These are phyloP conservation scores for Penicillium argentinense DNA, from an alignment of 495 filamentous ascomycete genomes.

Conservation along the genomic window DNA sequence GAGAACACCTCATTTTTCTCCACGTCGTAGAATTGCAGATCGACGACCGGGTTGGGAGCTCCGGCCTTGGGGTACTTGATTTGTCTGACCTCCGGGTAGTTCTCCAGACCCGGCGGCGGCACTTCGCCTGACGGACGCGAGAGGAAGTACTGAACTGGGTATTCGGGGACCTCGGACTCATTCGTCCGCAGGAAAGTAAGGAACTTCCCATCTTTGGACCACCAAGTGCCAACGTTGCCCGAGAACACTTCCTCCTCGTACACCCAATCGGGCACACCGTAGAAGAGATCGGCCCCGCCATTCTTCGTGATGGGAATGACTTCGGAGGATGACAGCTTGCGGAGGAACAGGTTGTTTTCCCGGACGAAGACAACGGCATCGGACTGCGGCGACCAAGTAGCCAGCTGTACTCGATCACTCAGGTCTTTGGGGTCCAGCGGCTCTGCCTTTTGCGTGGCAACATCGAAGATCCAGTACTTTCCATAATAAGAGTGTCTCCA, in stretches of 20 bases:
- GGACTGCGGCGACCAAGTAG: slow-evolving; percentile 84
- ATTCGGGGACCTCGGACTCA: slow-evolving; percentile 88
- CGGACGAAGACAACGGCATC: slow-evolving; percentile 82
- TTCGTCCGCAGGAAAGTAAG: slow-evolving; percentile 91
- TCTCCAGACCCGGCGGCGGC: slow-evolving; percentile 73
- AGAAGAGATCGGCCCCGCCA: slow-evolving; percentile 83
- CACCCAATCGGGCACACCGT: slow-evolving; percentile 98
- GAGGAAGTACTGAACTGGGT: slow-evolving; percentile 90
- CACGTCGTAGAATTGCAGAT: slow-evolving; percentile 86
- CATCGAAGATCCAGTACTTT: slow-evolving; percentile 92
- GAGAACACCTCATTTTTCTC: slow-evolving; percentile 75
- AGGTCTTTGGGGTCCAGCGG: slow-evolving; percentile 71
- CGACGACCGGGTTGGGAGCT: slow-evolving; percentile 86
- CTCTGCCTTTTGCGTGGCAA: slow-evolving; percentile 73
- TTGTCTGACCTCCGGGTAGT: slow-evolving; percentile 83
- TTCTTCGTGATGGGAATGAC: slow-evolving; percentile 80
- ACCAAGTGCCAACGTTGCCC: slow-evolving; percentile 86
- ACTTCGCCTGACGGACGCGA: slow-evolving; percentile 77
- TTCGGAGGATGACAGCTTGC: slow-evolving; percentile 59
- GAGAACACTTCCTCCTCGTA: slow-evolving; percentile 95
- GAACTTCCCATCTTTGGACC: slow-evolving; percentile 83
- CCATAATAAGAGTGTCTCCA: slow-evolving; percentile 89
- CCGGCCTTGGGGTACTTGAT: slow-evolving; percentile 99
- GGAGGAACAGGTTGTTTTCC: slow-evolving; percentile 84
- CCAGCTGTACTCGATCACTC: slow-evolving; percentile 74